Base-by-base conservation (phyloP, 202 grass and related monocot genomes). In the Saccharum hybrid region DNA sequence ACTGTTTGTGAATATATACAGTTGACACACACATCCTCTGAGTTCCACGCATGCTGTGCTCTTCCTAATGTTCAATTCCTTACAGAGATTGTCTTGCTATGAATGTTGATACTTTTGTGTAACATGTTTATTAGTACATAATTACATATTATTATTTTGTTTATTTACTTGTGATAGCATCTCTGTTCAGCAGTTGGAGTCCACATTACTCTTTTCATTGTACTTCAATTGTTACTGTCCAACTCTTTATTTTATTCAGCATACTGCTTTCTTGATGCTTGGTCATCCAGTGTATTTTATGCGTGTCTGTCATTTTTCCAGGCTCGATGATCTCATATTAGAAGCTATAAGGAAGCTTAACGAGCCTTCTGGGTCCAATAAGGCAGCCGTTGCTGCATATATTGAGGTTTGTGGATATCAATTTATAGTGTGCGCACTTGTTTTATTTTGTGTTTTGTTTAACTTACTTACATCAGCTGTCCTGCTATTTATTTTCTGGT, bases 331-430 rank as follows among this genome's bases (percentile, higher is more conserved):
- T 49, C 79, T 94, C 67, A 96, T 99, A 75, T 65, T 96, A 33
- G 96, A 99, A 86, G 96, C 93, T 81, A 86, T 99, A 89, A 89
- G 65, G 54, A 91, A 82, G 34, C 70, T 92, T 66, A 92, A 95
- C 5, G 89, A 92, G 60, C 79, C 83, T 63, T 84, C 82, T 33
- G 91, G 93, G 16, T 96, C 96, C 86, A 92, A 82, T 83, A 90
- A 92, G 81, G 84, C 81, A 69, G 48, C 91, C 68, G 92, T 99
- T 84, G 81, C 93, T 30, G 30, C 72, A 65, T 96, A 96, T 64
- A 99, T 99, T 75, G 93, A 99, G 96, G 93, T 99, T 79, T 67
- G 75, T 84, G 3, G 54, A 10, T 9, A 57, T 48, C 21, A 68
- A n/a, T 36, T 42, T 6, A n/a, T 80, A 78, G 38, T 49, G 39